phyloP scores from a whole-genome alignment of 345 rosid genomes.

The Eucalyptus lansdowneana region DNA sequence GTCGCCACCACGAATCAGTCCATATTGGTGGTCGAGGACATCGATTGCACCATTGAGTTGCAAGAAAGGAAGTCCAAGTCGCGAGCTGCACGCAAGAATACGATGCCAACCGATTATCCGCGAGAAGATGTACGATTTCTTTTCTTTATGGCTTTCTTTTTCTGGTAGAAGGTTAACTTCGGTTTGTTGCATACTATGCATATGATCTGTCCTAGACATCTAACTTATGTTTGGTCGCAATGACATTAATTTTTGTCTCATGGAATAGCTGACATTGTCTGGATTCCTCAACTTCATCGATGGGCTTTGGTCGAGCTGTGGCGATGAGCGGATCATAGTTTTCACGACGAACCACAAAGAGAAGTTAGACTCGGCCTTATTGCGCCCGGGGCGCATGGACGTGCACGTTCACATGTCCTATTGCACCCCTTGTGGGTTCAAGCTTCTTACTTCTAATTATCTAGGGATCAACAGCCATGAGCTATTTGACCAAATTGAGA shows the following conservation, averaged over 20 bases:
- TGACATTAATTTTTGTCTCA: background rate
- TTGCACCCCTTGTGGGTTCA: slow-evolving; percentile 43
- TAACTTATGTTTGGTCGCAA: background rate
- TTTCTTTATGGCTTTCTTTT: background rate
- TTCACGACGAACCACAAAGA: slow-evolving; percentile 78
- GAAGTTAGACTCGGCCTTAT: slow-evolving; percentile 55
- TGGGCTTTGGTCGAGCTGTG: slow-evolving; percentile 70
- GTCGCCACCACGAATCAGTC: too few species aligned
- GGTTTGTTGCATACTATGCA: background rate
- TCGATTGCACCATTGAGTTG: too few species aligned
- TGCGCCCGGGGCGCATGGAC: slow-evolving; percentile 81
- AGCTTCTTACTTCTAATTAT: slow-evolving; percentile 29
- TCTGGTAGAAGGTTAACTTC: background rate
- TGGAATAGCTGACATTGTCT: slow-evolving; percentile 19
- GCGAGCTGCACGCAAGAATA: background rate
- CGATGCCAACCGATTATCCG: background rate
- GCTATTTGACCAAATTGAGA: slow-evolving; percentile 16
- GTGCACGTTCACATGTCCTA: slow-evolving; percentile 78
- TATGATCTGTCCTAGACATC: background rate
- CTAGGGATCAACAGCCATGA: slow-evolving; percentile 9
- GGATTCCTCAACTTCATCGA: slow-evolving; percentile 68
- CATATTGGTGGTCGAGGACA: too few species aligned
- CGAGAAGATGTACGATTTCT: background rate
- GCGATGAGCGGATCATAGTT: slow-evolving; percentile 64
- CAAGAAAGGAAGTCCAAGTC: too few species aligned